Conservation (phyloP, 2,329 filamentous ascomycete genomes). For the Volutella citrinella region DNA sequence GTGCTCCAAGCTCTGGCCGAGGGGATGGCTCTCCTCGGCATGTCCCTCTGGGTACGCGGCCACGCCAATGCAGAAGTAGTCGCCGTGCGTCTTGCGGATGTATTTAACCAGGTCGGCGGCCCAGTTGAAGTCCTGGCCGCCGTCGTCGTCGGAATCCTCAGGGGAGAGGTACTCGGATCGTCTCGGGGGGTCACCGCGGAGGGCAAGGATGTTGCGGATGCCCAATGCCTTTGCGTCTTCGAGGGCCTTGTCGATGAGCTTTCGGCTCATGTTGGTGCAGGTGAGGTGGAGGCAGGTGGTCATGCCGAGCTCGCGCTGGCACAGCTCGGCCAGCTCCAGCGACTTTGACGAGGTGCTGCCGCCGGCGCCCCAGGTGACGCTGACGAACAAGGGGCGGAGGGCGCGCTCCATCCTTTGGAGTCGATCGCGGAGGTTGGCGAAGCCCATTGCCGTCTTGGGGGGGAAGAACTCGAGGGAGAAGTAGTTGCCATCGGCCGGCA, state of each 20-base stretch:
- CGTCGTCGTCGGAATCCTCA: constrained; percentile 54
- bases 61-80: constrained; percentile 96
- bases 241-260: constrained; percentile 81
- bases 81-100: constrained; percentile 79
- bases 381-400: constrained; percentile 89
- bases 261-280: constrained; percentile 94
- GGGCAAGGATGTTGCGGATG: constrained; percentile 88
- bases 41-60: constrained; percentile 95
- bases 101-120: constrained; percentile 87
- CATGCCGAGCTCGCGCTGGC: constrained; percentile 84
- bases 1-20: constrained; percentile 65
- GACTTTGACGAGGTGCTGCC: constrained; percentile 89
- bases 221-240: constrained; percentile 88
- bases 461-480: constrained; percentile 99
- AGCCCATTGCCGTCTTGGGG: constrained; percentile 94
- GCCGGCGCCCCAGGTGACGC: constrained; percentile 96
- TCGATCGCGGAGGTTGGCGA: constrained; percentile 87
- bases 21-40: constrained; percentile 81
- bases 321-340: constrained; percentile 90
- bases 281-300: constrained; percentile 96
- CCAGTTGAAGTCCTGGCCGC: constrained; percentile 79
- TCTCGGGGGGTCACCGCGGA: constrained; percentile 87
- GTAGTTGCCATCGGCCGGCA: constrained; percentile 78
- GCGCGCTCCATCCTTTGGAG: constrained; percentile 93
- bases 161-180: constrained; percentile 78